Evolutionary conservation across 129 eudicot species (phyloP).

Genomic region (Arctium minus): DNA sequence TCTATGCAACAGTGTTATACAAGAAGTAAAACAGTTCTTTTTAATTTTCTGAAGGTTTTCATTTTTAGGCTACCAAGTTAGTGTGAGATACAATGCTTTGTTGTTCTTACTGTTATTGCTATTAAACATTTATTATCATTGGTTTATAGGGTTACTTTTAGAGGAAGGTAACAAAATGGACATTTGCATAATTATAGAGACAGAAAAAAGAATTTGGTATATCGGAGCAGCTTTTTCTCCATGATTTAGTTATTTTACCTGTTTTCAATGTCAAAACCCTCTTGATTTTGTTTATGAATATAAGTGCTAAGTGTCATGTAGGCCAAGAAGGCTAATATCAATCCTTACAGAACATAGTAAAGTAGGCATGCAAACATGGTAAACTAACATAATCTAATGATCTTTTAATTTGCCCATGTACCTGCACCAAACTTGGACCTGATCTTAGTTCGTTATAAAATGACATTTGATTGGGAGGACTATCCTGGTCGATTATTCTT

Average conservation of each 20-base stretch:
- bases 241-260: neutral
- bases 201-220: neutral
- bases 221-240: neutral
- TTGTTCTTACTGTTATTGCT: neutral
- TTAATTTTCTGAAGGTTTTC: neutral
- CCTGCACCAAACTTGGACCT: neutral
- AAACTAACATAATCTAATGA: neutral
- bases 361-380: neutral
- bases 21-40: neutral
- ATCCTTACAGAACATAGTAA: neutral
- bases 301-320: neutral
- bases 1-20: neutral
- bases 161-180: constrained; percentile 17
- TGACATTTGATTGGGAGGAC: neutral
- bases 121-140: neutral
- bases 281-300: neutral
- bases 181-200: neutral
- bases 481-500: neutral
- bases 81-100: neutral
- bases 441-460: neutral
- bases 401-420: neutral
- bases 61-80: constrained; percentile 3
- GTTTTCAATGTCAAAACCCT: neutral
- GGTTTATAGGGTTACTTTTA: neutral
- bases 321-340: constrained; percentile 1